Base-by-base conservation (phyloP, 1,284 basidiomycete genomes). In the Ustilago curta region DNA sequence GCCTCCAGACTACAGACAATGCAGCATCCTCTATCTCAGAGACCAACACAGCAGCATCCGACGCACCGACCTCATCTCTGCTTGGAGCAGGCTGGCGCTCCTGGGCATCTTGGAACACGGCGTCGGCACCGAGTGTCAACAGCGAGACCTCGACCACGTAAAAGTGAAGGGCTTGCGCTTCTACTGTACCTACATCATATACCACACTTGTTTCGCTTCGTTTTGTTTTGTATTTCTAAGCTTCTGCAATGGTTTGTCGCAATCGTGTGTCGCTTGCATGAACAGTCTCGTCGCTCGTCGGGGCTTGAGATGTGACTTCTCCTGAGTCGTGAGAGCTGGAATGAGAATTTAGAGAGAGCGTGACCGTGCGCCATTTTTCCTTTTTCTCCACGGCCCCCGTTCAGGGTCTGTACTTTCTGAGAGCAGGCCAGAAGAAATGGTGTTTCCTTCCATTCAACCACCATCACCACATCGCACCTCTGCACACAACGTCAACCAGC, bases 61-160 rank as follows among this genome's bases (percentile, higher is more conserved):
- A 55, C 18, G 40, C 21, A 1, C 35, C 67, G 27, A 53, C 63
- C 7, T 59, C 62, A 8, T 55, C 59, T 3, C 11, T 60, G 14
- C 21, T 59, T 21, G 55, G 48, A 31, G 62, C 55, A 23, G 69
- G 63, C 35, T 71, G 69, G 69, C 54, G 63, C 8, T 66, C 69
- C 12, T 71, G 69, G 63, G 47, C 69, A 27, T 55, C 60, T 2
- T 71, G 69, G 69, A 71, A 62, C 35, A 44, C 62, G 42, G 40
- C 56, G 11, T n/a, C 59, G 29, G 39, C 54, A 4, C 39, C 23
- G 2, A n/a, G 14, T 8, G 39, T 37, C 4, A 43, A 16, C n/a
- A 27, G 54, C 44, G 59, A 61, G n/a, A 45, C 27, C 11, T 9
- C 55, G 8, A 49, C 44, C 5, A 18, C 37, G 18, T 44, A 60